Conservation (phyloP, 768 basidiomycete species). For the Nidularia pulvinata region DNA sequence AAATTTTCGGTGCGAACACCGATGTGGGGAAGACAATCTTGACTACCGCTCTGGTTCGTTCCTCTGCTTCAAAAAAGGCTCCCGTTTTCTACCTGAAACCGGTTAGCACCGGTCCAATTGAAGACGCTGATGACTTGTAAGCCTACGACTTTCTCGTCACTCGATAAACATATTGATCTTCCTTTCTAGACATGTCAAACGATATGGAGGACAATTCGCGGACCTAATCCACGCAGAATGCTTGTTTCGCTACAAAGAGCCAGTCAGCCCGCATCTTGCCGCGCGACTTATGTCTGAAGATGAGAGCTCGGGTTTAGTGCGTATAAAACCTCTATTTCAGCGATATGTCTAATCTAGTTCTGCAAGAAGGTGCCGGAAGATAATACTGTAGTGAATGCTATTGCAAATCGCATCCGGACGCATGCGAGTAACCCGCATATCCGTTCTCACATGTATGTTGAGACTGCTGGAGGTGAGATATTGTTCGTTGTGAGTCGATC, state of each 20-base stretch:
- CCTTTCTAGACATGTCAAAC: slow-evolving; percentile 60
- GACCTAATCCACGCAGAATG: slow-evolving; percentile 60
- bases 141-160: slow-evolving; percentile 10
- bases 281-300: slow-evolving; percentile 45
- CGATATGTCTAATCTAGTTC: no score
- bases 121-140: slow-evolving; percentile 87
- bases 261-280: slow-evolving; percentile 94
- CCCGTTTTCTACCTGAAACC: slow-evolving; percentile 82
- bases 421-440: slow-evolving; percentile 35
- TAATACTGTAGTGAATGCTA: slow-evolving; percentile 59
- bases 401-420: slow-evolving; percentile 60
- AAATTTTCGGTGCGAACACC: slow-evolving; percentile 95
- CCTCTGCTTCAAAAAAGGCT: slow-evolving; percentile 58
- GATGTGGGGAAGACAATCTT: slow-evolving; percentile 95
- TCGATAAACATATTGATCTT: not conserved
- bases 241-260: slow-evolving; percentile 83
- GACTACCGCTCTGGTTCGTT: slow-evolving; percentile 80
- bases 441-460: slow-evolving; percentile 73
- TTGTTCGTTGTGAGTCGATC: not conserved
- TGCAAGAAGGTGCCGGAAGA: slow-evolving; percentile 27
- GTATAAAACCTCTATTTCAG: not conserved
- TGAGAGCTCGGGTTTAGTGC: slow-evolving; percentile 23
- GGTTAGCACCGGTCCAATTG: slow-evolving; percentile 81
- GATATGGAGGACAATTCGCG: slow-evolving; percentile 39
- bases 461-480: slow-evolving; percentile 91